phyloP scores from a whole-genome alignment of 495 filamentous ascomycete species.

The Neurospora sp. region DNA sequence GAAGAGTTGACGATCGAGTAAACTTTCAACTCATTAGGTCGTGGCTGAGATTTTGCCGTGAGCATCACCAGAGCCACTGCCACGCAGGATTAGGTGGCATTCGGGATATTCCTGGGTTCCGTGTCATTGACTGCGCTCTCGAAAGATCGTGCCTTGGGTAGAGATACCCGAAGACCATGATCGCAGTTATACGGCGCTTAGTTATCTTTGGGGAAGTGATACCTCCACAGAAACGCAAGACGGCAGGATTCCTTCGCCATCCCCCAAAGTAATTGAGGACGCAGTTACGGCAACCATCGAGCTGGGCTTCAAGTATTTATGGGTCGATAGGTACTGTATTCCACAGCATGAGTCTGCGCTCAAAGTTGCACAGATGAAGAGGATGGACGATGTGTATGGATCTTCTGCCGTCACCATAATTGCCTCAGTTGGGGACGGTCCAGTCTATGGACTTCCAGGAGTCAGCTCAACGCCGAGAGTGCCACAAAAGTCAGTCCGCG shows the following conservation, averaged over 20 bases:
- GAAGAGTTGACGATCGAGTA: not conserved
- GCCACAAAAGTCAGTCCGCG: not conserved
- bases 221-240: not conserved
- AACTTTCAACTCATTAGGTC: not conserved
- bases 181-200: constrained; percentile 8
- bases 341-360: constrained; percentile 19
- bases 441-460: constrained; percentile 10
- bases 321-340: constrained; percentile 32
- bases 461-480: constrained; percentile 6
- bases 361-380: constrained; percentile 20
- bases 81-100: constrained; percentile 2
- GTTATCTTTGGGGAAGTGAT: constrained; percentile 12
- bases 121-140: constrained; percentile 11
- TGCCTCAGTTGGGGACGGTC: constrained; percentile 11
- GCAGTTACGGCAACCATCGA: constrained; percentile 17
- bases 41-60: constrained; percentile 7
- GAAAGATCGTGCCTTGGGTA: constrained; percentile 3
- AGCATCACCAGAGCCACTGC: constrained; percentile 7
- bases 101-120: constrained; percentile 10
- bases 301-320: constrained; percentile 24
- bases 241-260: not conserved
- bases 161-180: constrained; percentile 2
- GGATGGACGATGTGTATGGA: constrained; percentile 23
- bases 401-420: constrained; percentile 19
- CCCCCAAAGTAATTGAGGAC: constrained; percentile 20